Percentiles rank a stretch among this genome's conserved stretches.
phyloP scores from a whole-genome alignment of 2,329 filamentous ascomycete genomes.

The Claviceps pazoutovae region DNA sequence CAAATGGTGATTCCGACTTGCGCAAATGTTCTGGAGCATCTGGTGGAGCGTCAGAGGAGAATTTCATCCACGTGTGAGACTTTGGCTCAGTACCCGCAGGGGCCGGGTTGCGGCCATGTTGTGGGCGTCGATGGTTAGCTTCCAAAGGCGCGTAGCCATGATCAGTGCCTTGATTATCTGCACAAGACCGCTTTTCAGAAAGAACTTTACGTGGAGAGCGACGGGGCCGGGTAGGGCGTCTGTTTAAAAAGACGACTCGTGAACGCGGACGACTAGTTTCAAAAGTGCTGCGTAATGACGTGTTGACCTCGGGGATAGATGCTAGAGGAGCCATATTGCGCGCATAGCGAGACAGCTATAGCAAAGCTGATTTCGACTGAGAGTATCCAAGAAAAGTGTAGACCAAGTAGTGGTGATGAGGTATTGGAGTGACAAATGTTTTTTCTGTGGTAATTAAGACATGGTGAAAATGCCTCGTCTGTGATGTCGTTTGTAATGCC shows the following conservation, averaged over 20 bases:
- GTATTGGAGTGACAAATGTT: slow-evolving; percentile 1
- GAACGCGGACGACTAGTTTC: slow-evolving; percentile 11
- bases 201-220: slow-evolving; percentile 6
- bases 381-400: slow-evolving; percentile 12
- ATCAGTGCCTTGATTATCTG: not conserved
- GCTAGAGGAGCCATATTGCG: slow-evolving; percentile 16
- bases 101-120: not conserved
- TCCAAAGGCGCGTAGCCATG: not conserved
- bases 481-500: slow-evolving; percentile 1
- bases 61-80: not conserved
- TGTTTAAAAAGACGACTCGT: slow-evolving; percentile 15
- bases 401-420: slow-evolving; percentile 4
- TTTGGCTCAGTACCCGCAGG: not conserved
- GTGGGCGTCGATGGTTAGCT: not conserved
- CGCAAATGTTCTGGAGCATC: not conserved
- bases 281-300: slow-evolving; percentile 9
- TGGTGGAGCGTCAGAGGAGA: not conserved
- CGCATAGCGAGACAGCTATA: slow-evolving; percentile 2
- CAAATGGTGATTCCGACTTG: slow-evolving; percentile 10
- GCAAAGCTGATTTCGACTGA: slow-evolving; percentile 9
- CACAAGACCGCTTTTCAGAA: slow-evolving; percentile 1
- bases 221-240: slow-evolving; percentile 12
- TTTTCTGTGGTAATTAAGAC: slow-evolving; percentile 3
- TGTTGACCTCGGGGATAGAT: slow-evolving; percentile 14
- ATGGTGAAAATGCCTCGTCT: slow-evolving; percentile 5